phyloP scores from a whole-genome alignment of 1,284 basidiomycete genomes.

The Apiotrichum gracile region DNA sequence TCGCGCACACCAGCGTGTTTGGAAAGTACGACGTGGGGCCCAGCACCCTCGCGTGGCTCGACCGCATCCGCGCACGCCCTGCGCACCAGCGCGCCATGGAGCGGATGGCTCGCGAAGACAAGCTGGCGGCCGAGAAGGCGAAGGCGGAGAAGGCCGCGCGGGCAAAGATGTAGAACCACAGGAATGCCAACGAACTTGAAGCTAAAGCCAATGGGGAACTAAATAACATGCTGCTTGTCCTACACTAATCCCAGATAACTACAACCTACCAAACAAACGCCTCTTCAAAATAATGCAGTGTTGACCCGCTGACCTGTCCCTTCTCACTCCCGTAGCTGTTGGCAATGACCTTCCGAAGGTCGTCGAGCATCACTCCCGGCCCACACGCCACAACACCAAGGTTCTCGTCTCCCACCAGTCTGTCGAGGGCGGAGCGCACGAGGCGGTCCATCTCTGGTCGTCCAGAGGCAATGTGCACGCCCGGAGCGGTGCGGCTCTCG shows the following conservation, averaged over 20 bases:
- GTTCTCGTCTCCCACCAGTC: constrained; percentile 16
- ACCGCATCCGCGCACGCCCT: constrained; percentile 9
- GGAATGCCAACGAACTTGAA: background rate
- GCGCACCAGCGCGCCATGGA: constrained; percentile 5
- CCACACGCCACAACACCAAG: constrained; percentile 28
- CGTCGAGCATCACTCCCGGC: constrained; percentile 26
- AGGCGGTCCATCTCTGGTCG: constrained; percentile 18
- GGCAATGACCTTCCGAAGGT: constrained; percentile 19
- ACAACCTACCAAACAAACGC: constrained; percentile 27
- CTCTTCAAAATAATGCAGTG: constrained; percentile 29
- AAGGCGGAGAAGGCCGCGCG: background rate
- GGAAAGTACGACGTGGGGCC: background rate
- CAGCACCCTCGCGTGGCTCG: constrained; percentile 1
- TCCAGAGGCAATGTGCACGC: constrained; percentile 4
- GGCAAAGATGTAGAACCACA: background rate
- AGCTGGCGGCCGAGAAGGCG: background rate
- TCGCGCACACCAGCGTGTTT: background rate
- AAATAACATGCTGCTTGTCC: too few species aligned
- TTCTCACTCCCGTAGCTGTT: constrained; percentile 18
- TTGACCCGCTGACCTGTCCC: constrained; percentile 12
- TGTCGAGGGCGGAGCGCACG: background rate
- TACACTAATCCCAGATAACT: too few species aligned
- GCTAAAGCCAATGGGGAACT: too few species aligned
- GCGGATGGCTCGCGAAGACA: constrained; percentile 5
- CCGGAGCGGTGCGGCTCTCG: background rate